Evolutionary conservation across 2,329 filamentous ascomycete genomes (phyloP).

Genomic region (Xylariaceae sp.): DNA sequence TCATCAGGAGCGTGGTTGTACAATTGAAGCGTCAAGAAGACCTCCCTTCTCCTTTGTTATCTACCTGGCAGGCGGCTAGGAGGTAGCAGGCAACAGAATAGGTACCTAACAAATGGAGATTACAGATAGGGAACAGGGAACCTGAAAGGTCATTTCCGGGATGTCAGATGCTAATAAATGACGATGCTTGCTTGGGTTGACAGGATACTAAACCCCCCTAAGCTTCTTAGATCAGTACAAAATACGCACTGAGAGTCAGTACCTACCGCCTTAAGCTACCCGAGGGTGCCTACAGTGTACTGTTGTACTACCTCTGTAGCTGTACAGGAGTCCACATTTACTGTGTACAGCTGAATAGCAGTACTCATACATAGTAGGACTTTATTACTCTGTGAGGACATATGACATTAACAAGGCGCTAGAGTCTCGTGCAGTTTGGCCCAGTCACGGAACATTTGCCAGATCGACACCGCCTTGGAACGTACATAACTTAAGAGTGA

Average conservation of each 20-base stretch:
- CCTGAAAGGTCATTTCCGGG: conserved; percentile 3
- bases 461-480: conserved; percentile 22
- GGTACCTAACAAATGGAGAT: neutral
- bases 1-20: too few relatives aligned
- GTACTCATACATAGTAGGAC: neutral
- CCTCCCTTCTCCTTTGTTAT: conserved; percentile 8
- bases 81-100: conserved; percentile 10
- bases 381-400: too few relatives aligned
- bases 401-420: conserved; percentile 3
- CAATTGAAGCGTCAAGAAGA: too few relatives aligned
- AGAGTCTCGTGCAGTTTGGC: conserved; percentile 8
- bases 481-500: too few relatives aligned
- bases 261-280: too few relatives aligned
- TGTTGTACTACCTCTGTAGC: too few relatives aligned
- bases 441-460: conserved; percentile 18
- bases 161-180: conserved; percentile 14
- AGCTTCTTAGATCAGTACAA: too few relatives aligned
- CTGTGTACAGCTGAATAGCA: neutral
- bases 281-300: too few relatives aligned
- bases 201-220: too few relatives aligned
- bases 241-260: too few relatives aligned
- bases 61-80: conserved; percentile 11
- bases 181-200: conserved; percentile 16
- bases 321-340: conserved; percentile 3
- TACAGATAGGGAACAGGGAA: conserved; percentile 4